Evolutionary conservation across 306 rosid genomes (phyloP).

Genomic region (Trichosanthes cucumerina): DNA sequence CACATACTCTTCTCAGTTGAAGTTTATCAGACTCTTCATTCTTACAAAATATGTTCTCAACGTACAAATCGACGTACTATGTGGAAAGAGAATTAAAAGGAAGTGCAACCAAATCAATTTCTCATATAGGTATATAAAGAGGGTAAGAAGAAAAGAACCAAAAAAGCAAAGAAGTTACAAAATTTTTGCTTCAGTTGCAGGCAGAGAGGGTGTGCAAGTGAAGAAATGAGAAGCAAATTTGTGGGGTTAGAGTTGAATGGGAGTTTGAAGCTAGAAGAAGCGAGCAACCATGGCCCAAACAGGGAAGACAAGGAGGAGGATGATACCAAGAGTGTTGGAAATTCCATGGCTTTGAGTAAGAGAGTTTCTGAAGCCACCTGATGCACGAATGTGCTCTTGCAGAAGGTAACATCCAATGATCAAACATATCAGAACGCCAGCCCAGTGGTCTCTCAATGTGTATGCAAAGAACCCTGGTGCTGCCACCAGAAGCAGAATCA

Average conservation of each 20-base stretch:
- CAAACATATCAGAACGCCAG: constrained; percentile 49
- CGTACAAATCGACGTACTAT: not conserved
- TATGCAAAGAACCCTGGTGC: constrained; percentile 56
- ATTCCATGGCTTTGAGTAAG: constrained; percentile 72
- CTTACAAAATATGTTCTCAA: not conserved
- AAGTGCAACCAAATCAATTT: not conserved
- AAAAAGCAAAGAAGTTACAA: not conserved
- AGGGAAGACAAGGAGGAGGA: constrained; percentile 62
- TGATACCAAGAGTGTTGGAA: constrained; percentile 72
- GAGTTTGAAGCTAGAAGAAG: constrained; percentile 15
- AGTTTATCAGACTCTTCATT: not conserved
- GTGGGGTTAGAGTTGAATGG: too few species aligned
- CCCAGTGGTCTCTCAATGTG: constrained; percentile 45
- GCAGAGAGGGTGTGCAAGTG: too few species aligned
- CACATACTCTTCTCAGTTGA: not conserved
- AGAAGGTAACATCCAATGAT: constrained; percentile 66
- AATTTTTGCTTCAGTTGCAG: not conserved
- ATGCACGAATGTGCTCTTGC: constrained; percentile 83
- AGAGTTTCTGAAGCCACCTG: constrained; percentile 86
- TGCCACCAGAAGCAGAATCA: constrained; percentile 69
- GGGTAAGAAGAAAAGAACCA: not conserved
- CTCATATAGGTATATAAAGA: not conserved
- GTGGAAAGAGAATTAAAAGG: not conserved
- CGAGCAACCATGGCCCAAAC: constrained; percentile 50
- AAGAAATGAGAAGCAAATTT: too few species aligned